phyloP scores from a whole-genome alignment of 495 filamentous ascomycete genomes.

The Diplogelasinospora grovesii region DNA sequence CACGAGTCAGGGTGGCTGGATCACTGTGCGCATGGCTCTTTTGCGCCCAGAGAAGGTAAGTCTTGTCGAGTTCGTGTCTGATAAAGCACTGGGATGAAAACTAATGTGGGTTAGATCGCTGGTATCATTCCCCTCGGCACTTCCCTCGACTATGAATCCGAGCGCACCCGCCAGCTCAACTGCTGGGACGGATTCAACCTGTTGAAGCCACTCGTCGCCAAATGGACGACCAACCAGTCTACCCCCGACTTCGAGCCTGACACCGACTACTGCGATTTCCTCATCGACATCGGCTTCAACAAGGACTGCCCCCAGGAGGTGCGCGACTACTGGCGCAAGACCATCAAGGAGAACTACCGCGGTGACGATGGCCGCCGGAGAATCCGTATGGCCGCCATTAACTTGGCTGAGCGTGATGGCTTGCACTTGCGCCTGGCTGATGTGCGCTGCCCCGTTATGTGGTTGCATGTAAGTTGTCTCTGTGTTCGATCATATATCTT shows the following conservation, averaged over 20 bases:
- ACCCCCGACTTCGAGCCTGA: slow-evolving; percentile 49
- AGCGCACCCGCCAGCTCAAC: slow-evolving; percentile 40
- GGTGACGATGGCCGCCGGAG: slow-evolving; percentile 53
- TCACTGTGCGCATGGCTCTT: slow-evolving; percentile 53
- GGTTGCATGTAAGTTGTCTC: slow-evolving; percentile 59
- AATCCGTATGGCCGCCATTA: slow-evolving; percentile 50
- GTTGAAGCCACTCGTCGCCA: slow-evolving; percentile 35
- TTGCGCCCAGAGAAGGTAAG: slow-evolving; percentile 49
- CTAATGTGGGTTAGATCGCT: slow-evolving; percentile 38
- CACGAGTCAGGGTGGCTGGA: slow-evolving; percentile 59
- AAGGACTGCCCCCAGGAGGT: slow-evolving; percentile 31
- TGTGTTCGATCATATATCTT: slow-evolving; percentile 9
- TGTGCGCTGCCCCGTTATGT: slow-evolving; percentile 55
- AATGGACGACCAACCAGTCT: slow-evolving; percentile 37
- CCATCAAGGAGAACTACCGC: slow-evolving; percentile 47
- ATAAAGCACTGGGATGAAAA: too few species aligned
- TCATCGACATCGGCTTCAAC: slow-evolving; percentile 52
- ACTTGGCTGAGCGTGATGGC: slow-evolving; percentile 50
- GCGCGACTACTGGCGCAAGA: slow-evolving; percentile 45
- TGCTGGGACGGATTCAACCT: slow-evolving; percentile 51
- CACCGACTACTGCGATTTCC: slow-evolving; percentile 47
- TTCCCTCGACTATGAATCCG: slow-evolving; percentile 56
- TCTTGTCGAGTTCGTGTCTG: too few species aligned
- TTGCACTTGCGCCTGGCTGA: slow-evolving; percentile 47
- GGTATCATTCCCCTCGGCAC: slow-evolving; percentile 58